These are phyloP conservation scores for Lactuca saligna DNA, from an alignment of 129 eudicot species.

Conservation along the genomic window DNA sequence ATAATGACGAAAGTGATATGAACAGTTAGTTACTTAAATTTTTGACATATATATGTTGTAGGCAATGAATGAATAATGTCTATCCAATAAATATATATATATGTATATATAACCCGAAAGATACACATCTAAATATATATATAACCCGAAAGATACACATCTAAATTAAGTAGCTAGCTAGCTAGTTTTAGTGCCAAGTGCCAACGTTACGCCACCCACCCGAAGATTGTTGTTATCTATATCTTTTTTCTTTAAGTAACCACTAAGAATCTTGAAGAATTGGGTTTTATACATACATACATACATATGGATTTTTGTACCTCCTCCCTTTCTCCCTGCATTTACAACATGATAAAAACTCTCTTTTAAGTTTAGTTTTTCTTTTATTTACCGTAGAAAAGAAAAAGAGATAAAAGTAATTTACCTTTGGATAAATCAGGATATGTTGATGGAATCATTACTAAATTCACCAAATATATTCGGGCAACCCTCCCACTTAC, in stretches of 20 bases:
- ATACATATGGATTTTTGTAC: no score
- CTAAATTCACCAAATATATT: slow-evolving; percentile 64
- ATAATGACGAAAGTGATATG: not conserved
- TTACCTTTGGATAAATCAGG: slow-evolving; percentile 25
- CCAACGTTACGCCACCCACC: not conserved
- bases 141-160: not conserved
- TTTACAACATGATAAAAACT: not conserved
- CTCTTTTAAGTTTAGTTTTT: no score
- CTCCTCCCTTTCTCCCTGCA: slow-evolving; percentile 6
- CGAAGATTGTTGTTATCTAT: not conserved
- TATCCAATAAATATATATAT: no score
- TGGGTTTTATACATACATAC: no score
- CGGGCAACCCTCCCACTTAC: slow-evolving; percentile 72
- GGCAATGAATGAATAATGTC: no score
- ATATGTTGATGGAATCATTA: slow-evolving; percentile 36
- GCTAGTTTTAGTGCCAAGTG: slow-evolving; percentile 3
- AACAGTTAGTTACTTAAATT: no score
- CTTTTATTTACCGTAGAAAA: no score
- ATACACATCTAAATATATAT: no score
- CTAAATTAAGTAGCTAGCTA: not conserved
- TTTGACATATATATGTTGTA: no score
- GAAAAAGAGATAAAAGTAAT: not conserved
- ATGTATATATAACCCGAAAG: no score
- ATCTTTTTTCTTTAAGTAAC: not conserved
- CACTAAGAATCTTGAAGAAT: slow-evolving; percentile 6